Percentiles rank a stretch among this genome's conserved stretches.
phyloP scores from a whole-genome alignment of 768 basidiomycete species.

The Boletus reticuloceps region DNA sequence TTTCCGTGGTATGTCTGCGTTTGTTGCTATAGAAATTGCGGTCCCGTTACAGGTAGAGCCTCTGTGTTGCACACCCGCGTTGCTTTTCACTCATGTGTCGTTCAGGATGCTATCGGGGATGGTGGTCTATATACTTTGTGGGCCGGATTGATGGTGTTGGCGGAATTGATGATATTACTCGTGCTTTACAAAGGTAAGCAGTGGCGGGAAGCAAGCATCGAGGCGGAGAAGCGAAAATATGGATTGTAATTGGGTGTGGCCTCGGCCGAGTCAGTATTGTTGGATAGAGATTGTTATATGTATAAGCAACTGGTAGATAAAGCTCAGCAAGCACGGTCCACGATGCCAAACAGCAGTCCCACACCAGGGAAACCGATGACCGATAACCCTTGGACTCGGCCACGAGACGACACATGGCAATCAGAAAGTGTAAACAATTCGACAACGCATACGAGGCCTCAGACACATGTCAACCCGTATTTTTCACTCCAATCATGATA shows the following conservation, averaged over 20 bases:
- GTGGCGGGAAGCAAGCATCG: constrained; percentile 51
- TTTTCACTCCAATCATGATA: constrained; percentile 68
- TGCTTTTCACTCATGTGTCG: neutral
- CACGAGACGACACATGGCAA: no score
- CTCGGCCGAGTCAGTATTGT: no score
- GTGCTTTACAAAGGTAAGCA: constrained; percentile 57
- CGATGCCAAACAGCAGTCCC: no score
- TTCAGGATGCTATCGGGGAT: constrained; percentile 69
- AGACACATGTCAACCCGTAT: constrained; percentile 22
- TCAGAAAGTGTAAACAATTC: no score
- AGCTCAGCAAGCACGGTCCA: no score
- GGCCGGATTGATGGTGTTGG: constrained; percentile 52
- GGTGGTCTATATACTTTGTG: constrained; percentile 78
- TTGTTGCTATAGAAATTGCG: constrained; percentile 70
- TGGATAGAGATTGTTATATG: no score
- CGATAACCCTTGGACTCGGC: no score
- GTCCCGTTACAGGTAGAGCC: constrained; percentile 58
- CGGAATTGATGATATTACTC: constrained; percentile 54
- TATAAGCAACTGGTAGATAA: no score
- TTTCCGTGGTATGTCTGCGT: constrained; percentile 68
- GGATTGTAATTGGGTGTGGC: no score
- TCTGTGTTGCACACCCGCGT: neutral
- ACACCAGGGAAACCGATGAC: no score
- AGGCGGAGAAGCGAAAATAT: constrained; percentile 32
- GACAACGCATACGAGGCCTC: neutral